Evolutionary conservation across 2,329 filamentous ascomycete genomes (phyloP), one percentile per base, ranked within the genome.

Genomic region (Didymella glomerata): DNA sequence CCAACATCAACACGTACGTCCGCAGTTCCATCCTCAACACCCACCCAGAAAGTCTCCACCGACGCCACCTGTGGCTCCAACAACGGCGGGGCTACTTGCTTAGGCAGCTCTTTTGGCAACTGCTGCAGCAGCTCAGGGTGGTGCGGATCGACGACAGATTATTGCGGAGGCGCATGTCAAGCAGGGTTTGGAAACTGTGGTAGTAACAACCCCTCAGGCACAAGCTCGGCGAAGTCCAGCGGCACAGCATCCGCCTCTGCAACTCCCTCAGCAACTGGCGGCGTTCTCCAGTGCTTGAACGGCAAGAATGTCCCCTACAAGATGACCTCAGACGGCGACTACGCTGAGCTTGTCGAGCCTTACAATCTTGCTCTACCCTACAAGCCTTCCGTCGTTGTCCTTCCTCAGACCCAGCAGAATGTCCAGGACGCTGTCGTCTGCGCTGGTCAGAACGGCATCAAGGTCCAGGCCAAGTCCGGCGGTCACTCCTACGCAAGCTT

Each of bases 401-500:
- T 85, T 8, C 87, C 87, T 0, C 74, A 77, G 5, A 84, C 77
- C 0, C 77, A 81, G 11, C 72, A 83, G 22, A 84, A 89, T 54
- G 82, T 89, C 2, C 80, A 85, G 1, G 81, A 76, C 20, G 83
- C 86, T 14, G 80, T 90, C 38, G 81, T 83, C 49, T 89, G 87
- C 68, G 87, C 86, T 5, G 77, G 70, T 2, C 61, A 80, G 24
- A 77, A 79, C 57, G 76, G 77, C 6, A 73, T 85, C 51, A 83
- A 84, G 63, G 85, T 89, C 0, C 86, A 89, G 68, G 83, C 87
- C 22, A 85, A 82, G 63, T 87, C 85, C 1, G 88, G 87, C 4
- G 88, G 88, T 0, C 88, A 90, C 67, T 89, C 86, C 0, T 90
- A 87, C 62, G 86, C 79, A 0, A 81, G 80, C 0, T 81, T 79